phyloP scores from a whole-genome alignment of 805 yeast genomes.

The Hanseniaspora lindneri region DNA sequence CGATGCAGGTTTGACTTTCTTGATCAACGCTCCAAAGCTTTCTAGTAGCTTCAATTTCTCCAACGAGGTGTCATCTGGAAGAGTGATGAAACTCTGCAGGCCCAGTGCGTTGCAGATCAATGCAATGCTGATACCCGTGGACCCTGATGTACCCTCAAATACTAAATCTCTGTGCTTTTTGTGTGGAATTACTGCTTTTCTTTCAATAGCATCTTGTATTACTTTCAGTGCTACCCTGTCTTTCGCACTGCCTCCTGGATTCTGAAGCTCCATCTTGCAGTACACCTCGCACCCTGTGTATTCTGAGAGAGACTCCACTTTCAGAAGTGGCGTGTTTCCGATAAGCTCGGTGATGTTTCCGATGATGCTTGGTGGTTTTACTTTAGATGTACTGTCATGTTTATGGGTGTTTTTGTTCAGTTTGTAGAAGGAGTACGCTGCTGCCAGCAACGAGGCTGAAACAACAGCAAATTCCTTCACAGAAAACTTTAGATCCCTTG shows the following conservation, averaged over 20 bases:
- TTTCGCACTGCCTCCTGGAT: conserved; percentile 94
- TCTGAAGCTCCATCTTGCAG: conserved; percentile 74
- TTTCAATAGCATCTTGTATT: conserved; percentile 35
- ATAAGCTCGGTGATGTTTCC: conserved; percentile 66
- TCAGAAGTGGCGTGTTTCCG: conserved; percentile 81
- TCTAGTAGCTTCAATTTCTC: conserved; percentile 67
- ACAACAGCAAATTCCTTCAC: neutral
- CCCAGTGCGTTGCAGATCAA: conserved; percentile 82
- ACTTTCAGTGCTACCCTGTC: conserved; percentile 87
- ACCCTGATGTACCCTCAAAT: conserved; percentile 93
- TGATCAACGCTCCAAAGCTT: conserved; percentile 69
- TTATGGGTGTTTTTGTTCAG: neutral
- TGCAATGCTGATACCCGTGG: conserved; percentile 91
- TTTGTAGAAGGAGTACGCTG: neutral
- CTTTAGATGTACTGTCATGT: neutral
- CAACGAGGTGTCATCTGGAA: conserved; percentile 83
- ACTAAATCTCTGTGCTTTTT: conserved; percentile 56
- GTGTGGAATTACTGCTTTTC: conserved; percentile 47
- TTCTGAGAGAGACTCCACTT: conserved; percentile 55
- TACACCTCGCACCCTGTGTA: conserved; percentile 70
- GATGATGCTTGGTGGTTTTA: conserved; percentile 26
- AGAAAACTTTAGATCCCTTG: neutral
- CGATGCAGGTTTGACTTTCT: conserved; percentile 85
- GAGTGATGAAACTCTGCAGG: conserved; percentile 79
- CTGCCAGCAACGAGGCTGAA: neutral